Percentiles rank a stretch among this genome's conserved stretches.
Conservation (phyloP, 2,329 filamentous ascomycete species). For the Neonectria hederae region DNA sequence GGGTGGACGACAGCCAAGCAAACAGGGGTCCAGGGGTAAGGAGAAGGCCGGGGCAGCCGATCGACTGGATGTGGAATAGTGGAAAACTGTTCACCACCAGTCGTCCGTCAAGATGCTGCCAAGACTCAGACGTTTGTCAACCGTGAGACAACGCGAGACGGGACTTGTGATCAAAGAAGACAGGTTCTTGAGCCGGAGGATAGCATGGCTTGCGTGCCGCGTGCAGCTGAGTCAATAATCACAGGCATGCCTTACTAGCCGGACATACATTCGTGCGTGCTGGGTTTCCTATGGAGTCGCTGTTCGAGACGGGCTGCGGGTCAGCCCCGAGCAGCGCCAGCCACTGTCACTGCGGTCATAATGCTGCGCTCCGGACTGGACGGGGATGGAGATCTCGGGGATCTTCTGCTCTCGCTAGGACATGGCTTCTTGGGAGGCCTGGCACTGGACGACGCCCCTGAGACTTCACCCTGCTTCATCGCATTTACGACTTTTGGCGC, state of each 20-base stretch:
- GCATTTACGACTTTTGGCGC: neutral
- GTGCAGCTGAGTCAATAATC: slow-evolving; percentile 24
- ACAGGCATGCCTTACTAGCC: slow-evolving; percentile 12
- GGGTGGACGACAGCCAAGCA: slow-evolving; percentile 18
- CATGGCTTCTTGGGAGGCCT: slow-evolving; percentile 20
- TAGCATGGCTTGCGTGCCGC: slow-evolving; percentile 12
- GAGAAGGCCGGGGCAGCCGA: slow-evolving; percentile 32
- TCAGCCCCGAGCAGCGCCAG: slow-evolving; percentile 25
- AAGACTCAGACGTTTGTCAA: slow-evolving; percentile 34
- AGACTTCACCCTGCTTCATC: slow-evolving; percentile 29
- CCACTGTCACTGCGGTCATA: slow-evolving; percentile 25
- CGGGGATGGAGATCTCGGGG: slow-evolving; percentile 28
- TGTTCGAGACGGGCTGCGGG: slow-evolving; percentile 25
- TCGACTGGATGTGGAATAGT: slow-evolving; percentile 37
- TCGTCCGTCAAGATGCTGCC: slow-evolving; percentile 33
- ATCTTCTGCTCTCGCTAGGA: slow-evolving; percentile 21
- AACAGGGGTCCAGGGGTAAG: slow-evolving; percentile 32
- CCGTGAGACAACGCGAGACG: slow-evolving; percentile 38
- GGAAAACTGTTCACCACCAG: slow-evolving; percentile 35
- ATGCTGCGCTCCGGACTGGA: slow-evolving; percentile 24
- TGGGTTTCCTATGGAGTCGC: slow-evolving; percentile 19
- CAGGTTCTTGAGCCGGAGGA: slow-evolving; percentile 21
- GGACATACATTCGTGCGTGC: neutral
- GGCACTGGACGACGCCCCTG: slow-evolving; percentile 20
- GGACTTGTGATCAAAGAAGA: slow-evolving; percentile 24